Base-by-base conservation (phyloP, 129 eudicot genomes). In the Lactuca saligna region DNA sequence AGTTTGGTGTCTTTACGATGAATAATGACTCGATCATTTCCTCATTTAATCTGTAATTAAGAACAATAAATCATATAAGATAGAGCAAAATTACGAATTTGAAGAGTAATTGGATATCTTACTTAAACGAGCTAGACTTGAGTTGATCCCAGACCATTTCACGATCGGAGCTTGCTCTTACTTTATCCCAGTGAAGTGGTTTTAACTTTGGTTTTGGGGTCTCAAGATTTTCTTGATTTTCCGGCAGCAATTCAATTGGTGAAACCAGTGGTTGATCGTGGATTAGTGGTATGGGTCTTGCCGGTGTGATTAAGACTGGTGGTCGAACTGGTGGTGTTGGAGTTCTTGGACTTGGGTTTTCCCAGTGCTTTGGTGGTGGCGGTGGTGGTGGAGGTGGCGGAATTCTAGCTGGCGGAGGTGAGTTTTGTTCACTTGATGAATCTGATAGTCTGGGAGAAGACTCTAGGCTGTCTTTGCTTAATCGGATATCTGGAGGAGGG, bases 121-220 rank as follows among this genome's bases (percentile, higher is more conserved):
- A 94, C 99, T 89, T 94, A 49, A 94, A 94, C 0, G 99, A 94
- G 76, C 99, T 94, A 3, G 88, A 85, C 75, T 83, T 87, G 48
- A 94, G 99, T 57, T 94, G 99, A 87, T 94, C 99, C 99, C 99
- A 94, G 75, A 94, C 99, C 86, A 85, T 94, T 74, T 94, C 99
- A 38, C 93, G 83, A 78, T 94, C 97, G 4, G 97, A 94, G 16
- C 95, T 89, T 55, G 97, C 97, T 81, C 96, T 82, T 11, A 94
- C 99, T 94, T 94, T 94, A 75, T 89, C 99, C 99, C 99, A 94
- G 17, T 94, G 99, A 77, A 94, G 68, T 3, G 99, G 95, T 81
- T 94, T 94, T 67, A 94, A 34, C 69, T 89, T 89, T n/a, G 87
- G 87, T 72, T 83, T 87, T 0, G 83, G 91, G 15, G 85, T 84